Evolutionary conservation across 768 basidiomycete species (phyloP).

Genomic region (Clitopilus hobsonii): DNA sequence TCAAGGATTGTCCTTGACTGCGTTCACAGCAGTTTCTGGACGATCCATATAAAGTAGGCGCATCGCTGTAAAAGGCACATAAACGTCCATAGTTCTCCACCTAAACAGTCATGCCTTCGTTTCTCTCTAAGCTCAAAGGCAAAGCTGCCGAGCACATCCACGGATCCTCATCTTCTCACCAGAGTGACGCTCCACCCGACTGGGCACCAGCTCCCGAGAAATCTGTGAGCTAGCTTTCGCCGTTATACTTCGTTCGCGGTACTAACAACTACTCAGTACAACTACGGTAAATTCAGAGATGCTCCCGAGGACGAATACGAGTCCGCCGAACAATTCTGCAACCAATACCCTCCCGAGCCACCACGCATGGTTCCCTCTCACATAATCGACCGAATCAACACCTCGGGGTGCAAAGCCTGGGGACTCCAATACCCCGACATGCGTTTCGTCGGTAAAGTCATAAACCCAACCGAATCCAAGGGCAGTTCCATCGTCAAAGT

Average conservation of each 20-base stretch:
- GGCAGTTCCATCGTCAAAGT: constrained; percentile 33
- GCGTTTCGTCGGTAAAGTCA: constrained; percentile 43
- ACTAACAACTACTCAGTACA: constrained; percentile 23
- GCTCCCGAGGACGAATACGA: constrained; percentile 53
- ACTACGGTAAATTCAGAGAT: constrained; percentile 47
- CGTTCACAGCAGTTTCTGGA: not conserved
- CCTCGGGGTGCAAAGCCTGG: constrained; percentile 49
- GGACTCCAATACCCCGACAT: constrained; percentile 35
- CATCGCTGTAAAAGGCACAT: not conserved
- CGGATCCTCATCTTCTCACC: not conserved
- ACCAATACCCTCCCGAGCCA: constrained; percentile 27
- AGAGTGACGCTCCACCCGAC: constrained; percentile 31
- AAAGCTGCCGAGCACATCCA: not conserved
- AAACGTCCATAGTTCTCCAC: not conserved
- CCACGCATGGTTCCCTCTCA: constrained; percentile 48
- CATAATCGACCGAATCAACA: constrained; percentile 46
- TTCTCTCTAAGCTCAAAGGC: constrained; percentile 1
- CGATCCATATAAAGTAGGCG: not conserved
- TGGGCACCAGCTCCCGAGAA: constrained; percentile 60
- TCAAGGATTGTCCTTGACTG: not conserved
- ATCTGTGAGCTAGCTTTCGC: constrained; percentile 23
- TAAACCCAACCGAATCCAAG: constrained; percentile 28
- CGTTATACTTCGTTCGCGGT: not conserved
- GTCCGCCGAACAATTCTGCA: constrained; percentile 48
- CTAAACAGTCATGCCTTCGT: constrained; percentile 3